Evolutionary conservation across 495 filamentous ascomycete genomes (phyloP).

Genomic region (Trichoderma reesei): DNA sequence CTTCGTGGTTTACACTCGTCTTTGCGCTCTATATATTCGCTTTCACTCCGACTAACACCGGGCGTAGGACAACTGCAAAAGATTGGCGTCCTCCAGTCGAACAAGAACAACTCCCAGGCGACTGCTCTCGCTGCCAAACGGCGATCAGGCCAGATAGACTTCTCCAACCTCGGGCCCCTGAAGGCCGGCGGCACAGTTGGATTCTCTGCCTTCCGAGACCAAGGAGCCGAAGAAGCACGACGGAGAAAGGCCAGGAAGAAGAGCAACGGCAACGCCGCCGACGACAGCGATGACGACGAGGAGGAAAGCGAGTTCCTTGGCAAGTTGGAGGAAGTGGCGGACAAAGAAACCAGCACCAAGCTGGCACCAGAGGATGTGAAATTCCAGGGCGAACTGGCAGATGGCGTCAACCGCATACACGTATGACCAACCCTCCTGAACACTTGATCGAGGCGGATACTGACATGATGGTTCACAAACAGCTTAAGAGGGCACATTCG

Average conservation of each 20-base stretch:
- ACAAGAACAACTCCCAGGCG: conserved; percentile 45
- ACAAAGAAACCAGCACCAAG: conserved; percentile 55
- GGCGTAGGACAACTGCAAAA: conserved; percentile 75
- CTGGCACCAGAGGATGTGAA: conserved; percentile 64
- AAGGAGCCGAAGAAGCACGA: conserved; percentile 34
- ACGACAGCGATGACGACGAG: conserved; percentile 62
- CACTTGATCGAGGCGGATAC: background rate
- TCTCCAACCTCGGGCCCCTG: conserved; percentile 73
- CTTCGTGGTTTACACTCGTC: conserved; percentile 6
- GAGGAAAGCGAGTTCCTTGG: conserved; percentile 56
- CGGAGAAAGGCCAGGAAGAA: conserved; percentile 49
- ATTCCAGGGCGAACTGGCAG: conserved; percentile 75
- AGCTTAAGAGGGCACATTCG: conserved; percentile 96
- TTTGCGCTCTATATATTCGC: background rate
- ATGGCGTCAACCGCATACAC: conserved; percentile 85
- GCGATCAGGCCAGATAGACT: conserved; percentile 68
- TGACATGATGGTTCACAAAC: conserved; percentile 6
- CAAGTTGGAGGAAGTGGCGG: conserved; percentile 65
- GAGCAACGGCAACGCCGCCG: conserved; percentile 36
- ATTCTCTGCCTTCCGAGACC: conserved; percentile 84
- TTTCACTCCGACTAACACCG: conserved; percentile 14
- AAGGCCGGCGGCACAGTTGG: conserved; percentile 74
- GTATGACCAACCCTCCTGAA: conserved; percentile 40
- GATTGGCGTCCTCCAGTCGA: conserved; percentile 70
- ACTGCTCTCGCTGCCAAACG: conserved; percentile 52